Conservation (phyloP, 2,329 filamentous ascomycete genomes). For the Alternaria ethzedia region DNA sequence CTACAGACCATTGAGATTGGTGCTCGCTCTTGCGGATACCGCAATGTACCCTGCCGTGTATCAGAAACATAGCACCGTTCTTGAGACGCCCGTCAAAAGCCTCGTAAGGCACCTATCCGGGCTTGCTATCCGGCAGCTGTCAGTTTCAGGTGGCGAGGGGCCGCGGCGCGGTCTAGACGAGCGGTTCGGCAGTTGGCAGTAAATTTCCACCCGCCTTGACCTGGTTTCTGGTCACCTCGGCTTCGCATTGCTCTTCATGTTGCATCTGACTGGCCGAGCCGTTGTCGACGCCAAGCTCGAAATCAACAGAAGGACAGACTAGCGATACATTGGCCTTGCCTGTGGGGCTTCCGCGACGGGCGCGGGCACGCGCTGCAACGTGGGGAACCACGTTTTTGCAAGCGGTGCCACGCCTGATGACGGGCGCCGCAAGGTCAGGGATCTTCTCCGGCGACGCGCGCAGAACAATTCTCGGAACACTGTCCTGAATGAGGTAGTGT, state of each 20-base stretch:
- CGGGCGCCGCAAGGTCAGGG: constrained; percentile 22
- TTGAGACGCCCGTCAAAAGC: constrained; percentile 22
- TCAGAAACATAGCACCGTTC: constrained; percentile 16
- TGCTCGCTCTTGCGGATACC: constrained; percentile 23
- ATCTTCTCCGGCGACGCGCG: constrained; percentile 11
- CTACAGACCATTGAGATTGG: constrained; percentile 13
- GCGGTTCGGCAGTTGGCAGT: constrained; percentile 30
- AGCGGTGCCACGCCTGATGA: constrained; percentile 29
- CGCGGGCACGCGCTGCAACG: constrained; percentile 37
- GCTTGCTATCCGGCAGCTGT: constrained; percentile 19
- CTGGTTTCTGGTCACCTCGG: constrained; percentile 23
- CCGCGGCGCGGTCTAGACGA: constrained; percentile 26
- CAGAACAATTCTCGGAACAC: constrained; percentile 12
- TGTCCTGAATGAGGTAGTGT: constrained; percentile 6
- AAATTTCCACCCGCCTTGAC: constrained; percentile 14
- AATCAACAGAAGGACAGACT: constrained; percentile 23
- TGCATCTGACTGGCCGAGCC: constrained; percentile 13
- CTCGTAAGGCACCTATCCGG: constrained; percentile 26
- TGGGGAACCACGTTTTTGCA: constrained; percentile 42
- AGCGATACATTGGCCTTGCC: constrained; percentile 29
- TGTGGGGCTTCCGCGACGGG: constrained; percentile 35
- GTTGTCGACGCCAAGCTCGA: constrained; percentile 20
- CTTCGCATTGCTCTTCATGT: constrained; percentile 5
- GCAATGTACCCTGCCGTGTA: constrained; percentile 15
- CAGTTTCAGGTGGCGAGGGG: constrained; percentile 16